Evolutionary conservation across 148 eudicot genomes (phyloP), one percentile per base, ranked within the genome.

Genomic region (Oxyria digyna): DNA sequence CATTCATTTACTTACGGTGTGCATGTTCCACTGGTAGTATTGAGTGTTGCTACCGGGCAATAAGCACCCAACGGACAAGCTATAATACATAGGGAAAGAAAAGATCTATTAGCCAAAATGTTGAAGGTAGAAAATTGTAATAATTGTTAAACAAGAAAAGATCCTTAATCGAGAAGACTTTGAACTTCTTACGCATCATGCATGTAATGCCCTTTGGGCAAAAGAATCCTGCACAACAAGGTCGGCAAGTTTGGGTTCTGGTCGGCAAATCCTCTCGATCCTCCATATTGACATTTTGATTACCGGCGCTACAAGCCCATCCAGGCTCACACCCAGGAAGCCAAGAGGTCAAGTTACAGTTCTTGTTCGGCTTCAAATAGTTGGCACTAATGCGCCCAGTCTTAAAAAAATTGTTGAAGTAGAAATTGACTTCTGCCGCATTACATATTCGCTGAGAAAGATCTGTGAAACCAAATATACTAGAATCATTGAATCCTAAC

Each of bases 201-300:
- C 99, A 95, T 33, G 99, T 95, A 73, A 95, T 83, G 72, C 97
- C 99, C 74, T 81, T 77, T 3, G 99, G 99, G 74, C 99, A 95
- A 76, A 88, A 95, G 70, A 95, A 95, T 14, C 99, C 99, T 41
- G 74, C 89, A 43, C 99, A 94, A 78, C 97, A 95, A 75, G 96
- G 88, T 72, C 81, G 80, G 54, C 91, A 82, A 49, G 81, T 86
- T 69, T 27, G 31, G 20, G 89, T 86, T 52, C 99, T 71, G 33
- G 72, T 67, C 38, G 99, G 99, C 57, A 88, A 74, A 18, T 81
- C 82, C 21, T 69, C 67, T n/a, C 82, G 23, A 67, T 88, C 85
- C 70, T 80, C 88, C 69, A 91, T 78, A 72, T 91, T 85, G 59
- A 76, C 86, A 74, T 88, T 86, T 29, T 52, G 69, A 62, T 80